phyloP scores from a whole-genome alignment of 2,329 filamentous ascomycete species.

The Pseudofabraea citricarpa region DNA sequence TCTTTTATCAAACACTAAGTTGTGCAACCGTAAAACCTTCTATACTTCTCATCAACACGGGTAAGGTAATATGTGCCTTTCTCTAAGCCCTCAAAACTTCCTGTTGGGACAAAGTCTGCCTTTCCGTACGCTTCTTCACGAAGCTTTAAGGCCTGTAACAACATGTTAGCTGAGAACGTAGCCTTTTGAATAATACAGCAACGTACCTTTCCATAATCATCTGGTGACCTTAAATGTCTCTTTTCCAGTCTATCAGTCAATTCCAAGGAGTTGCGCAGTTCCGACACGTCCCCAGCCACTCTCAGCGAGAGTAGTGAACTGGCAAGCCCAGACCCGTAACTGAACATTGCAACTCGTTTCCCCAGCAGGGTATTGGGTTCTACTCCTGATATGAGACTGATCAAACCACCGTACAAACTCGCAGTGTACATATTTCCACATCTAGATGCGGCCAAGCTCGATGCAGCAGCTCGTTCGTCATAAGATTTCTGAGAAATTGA shows the following conservation, averaged over 20 bases:
- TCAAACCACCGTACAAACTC: slow-evolving; percentile 48
- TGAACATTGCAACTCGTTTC: slow-evolving; percentile 48
- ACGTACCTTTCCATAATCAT: slow-evolving; percentile 66
- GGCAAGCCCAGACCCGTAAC: slow-evolving; percentile 65
- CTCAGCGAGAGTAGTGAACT: slow-evolving; percentile 64
- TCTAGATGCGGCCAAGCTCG: slow-evolving; percentile 68
- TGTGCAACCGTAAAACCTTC: slow-evolving; percentile 57
- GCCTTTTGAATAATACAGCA: neutral
- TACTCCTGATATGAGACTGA: slow-evolving; percentile 44
- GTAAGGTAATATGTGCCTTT: slow-evolving; percentile 70
- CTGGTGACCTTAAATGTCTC: slow-evolving; percentile 59
- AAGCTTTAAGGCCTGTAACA: slow-evolving; percentile 54
- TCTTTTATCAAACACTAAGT: neutral
- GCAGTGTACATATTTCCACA: slow-evolving; percentile 58
- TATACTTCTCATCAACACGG: slow-evolving; percentile 78
- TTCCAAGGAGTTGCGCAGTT: slow-evolving; percentile 61
- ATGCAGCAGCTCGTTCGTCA: slow-evolving; percentile 65
- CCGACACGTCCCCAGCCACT: slow-evolving; percentile 62
- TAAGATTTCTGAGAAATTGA: slow-evolving; percentile 74
- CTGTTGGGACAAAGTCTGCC: slow-evolving; percentile 67
- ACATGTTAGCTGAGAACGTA: slow-evolving; percentile 13
- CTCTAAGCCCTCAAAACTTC: slow-evolving; percentile 57
- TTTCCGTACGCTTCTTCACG: slow-evolving; percentile 75
- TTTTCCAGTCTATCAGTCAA: slow-evolving; percentile 60
- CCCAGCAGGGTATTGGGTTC: slow-evolving; percentile 46